Conservation (phyloP, 176 grass and related monocot genomes). For the Urochloa ruziziensis region DNA sequence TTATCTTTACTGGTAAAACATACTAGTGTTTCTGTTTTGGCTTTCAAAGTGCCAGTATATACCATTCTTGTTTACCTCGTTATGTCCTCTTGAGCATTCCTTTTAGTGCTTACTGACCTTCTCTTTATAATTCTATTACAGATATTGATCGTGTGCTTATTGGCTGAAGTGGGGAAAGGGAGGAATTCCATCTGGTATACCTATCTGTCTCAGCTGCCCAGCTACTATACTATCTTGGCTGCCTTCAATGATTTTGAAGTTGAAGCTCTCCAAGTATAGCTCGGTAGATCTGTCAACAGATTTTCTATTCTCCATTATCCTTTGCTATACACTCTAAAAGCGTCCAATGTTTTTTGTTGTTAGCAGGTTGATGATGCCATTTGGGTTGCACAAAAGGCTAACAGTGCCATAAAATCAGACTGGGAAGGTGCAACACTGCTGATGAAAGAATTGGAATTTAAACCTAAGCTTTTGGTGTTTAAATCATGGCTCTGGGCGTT, state of each 20-base stretch:
- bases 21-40: background rate
- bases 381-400: slow-evolving; percentile 75
- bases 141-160: slow-evolving; percentile 71
- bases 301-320: background rate
- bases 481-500: slow-evolving; percentile 92
- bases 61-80: background rate
- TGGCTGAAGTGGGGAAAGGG: slow-evolving; percentile 77
- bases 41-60: background rate
- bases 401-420: slow-evolving; percentile 49
- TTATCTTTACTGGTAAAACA: background rate
- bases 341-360: slow-evolving; percentile 1
- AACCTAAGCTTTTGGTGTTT: slow-evolving; percentile 66
- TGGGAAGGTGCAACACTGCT: slow-evolving; percentile 52
- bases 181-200: slow-evolving; percentile 76
- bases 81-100: background rate
- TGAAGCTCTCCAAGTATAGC: slow-evolving; percentile 82
- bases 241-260: slow-evolving; percentile 72
- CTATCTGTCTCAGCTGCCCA: slow-evolving; percentile 79
- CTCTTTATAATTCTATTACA: slow-evolving; percentile 35
- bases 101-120: slow-evolving; percentile 11
- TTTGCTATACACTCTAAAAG: background rate
- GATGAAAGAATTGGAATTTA: slow-evolving; percentile 70
- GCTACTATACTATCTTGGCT: slow-evolving; percentile 65
- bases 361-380: slow-evolving; percentile 74
- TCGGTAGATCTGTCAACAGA: slow-evolving; percentile 22